Percentiles rank a stretch among this genome's conserved stretches.
phyloP scores from a whole-genome alignment of 148 eudicot species.

The Rheum nobile region DNA sequence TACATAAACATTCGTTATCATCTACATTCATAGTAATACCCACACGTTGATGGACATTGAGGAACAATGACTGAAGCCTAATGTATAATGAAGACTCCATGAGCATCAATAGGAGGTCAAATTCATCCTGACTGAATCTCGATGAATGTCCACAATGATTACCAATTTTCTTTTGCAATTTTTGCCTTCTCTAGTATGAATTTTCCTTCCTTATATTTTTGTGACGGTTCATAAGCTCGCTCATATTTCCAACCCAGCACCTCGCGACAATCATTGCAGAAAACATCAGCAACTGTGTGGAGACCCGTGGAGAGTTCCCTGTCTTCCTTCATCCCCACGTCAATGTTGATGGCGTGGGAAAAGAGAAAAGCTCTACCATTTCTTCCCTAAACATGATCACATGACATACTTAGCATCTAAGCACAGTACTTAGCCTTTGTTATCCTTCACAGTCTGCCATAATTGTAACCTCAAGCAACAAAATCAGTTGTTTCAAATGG shows the following conservation, averaged over 20 bases:
- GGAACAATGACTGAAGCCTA: neutral
- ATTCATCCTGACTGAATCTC: neutral
- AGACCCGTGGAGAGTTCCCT: constrained; percentile 39
- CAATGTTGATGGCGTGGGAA: constrained; percentile 35
- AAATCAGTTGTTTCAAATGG: neutral
- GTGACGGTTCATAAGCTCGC: constrained; percentile 24
- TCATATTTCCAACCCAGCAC: constrained; percentile 47
- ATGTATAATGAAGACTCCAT: neutral
- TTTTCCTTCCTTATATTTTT: constrained; percentile 43
- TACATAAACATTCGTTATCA: neutral
- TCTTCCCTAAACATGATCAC: constrained; percentile 17
- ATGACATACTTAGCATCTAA: neutral
- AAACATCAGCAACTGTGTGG: constrained; percentile 46
- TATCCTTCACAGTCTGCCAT: neutral
- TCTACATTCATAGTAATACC: neutral
- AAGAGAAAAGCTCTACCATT: constrained; percentile 45
- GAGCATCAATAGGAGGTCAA: neutral
- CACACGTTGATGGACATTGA: neutral
- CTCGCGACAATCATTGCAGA: constrained; percentile 35
- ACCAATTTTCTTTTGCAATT: constrained; percentile 24
- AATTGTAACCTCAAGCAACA: neutral
- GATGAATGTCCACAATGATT: neutral
- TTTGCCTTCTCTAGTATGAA: constrained; percentile 32
- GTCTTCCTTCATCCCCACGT: constrained; percentile 29
- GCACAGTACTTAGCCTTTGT: no score